Conservation (phyloP, 208 protist species). For the Leishmania arabica region DNA sequence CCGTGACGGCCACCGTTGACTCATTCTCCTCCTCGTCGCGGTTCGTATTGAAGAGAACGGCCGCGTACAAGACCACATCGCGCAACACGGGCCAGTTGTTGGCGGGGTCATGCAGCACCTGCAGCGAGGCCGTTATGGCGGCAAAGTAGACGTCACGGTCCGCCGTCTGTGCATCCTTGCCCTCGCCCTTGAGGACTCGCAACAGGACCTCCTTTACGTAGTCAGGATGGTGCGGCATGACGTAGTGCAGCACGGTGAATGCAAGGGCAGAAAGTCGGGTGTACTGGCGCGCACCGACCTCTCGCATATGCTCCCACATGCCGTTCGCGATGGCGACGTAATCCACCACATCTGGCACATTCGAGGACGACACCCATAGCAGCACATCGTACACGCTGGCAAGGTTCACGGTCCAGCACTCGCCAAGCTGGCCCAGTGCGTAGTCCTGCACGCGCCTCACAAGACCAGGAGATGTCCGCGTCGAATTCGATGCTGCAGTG, state of each 20-base stretch:
- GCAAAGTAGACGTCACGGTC: slow-evolving; percentile 74
- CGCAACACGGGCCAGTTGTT: slow-evolving; percentile 46
- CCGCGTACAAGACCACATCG: slow-evolving; percentile 61
- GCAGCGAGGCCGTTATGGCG: slow-evolving; percentile 51
- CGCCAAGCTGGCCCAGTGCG: slow-evolving; percentile 58
- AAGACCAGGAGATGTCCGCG: background rate
- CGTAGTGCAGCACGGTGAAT: slow-evolving; percentile 55
- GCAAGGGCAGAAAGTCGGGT: slow-evolving; percentile 57
- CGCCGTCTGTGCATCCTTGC: slow-evolving; percentile 47
- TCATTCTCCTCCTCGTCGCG: slow-evolving; percentile 84
- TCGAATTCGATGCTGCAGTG: background rate
- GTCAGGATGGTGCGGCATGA: slow-evolving; percentile 38
- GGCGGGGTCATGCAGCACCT: slow-evolving; percentile 53
- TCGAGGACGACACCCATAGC: slow-evolving; percentile 44
- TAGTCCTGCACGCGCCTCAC: slow-evolving; percentile 51
- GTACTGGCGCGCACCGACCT: slow-evolving; percentile 71
- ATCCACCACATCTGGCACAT: slow-evolving; percentile 35
- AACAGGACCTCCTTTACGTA: slow-evolving; percentile 42
- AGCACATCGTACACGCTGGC: slow-evolving; percentile 78
- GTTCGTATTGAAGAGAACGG: slow-evolving; percentile 71
- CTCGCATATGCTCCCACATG: slow-evolving; percentile 66
- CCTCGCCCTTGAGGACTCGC: slow-evolving; percentile 33
- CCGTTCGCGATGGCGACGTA: slow-evolving; percentile 37
- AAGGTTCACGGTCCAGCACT: slow-evolving; percentile 78
- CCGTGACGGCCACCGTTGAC: slow-evolving; percentile 71